Conservation (phyloP, 345 rosid genomes). For the Murraya koenigii region DNA sequence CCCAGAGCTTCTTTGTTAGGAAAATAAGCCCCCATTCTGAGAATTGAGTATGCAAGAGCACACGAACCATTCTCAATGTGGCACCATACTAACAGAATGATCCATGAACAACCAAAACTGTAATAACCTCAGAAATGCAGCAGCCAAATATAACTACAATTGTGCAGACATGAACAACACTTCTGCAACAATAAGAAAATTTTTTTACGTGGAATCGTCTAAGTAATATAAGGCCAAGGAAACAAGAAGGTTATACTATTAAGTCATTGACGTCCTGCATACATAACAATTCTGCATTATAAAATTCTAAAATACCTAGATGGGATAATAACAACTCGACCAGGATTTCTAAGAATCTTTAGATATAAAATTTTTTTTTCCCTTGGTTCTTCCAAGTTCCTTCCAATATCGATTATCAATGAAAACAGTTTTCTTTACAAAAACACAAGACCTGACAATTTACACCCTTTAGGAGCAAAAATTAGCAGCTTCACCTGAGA, state of each 20-base stretch:
- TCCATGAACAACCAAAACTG: too few species aligned
- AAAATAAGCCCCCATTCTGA: too few species aligned
- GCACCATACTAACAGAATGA: background rate
- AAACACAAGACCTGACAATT: conserved; percentile 23
- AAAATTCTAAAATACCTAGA: background rate
- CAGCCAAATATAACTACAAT: background rate
- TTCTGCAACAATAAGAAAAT: background rate
- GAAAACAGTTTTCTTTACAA: conserved; percentile 30
- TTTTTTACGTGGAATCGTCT: background rate
- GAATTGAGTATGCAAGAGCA: background rate
- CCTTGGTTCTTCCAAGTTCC: background rate
- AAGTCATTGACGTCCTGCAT: background rate
- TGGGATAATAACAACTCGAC: background rate
- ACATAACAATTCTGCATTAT: background rate
- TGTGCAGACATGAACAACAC: background rate
- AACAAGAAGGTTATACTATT: background rate
- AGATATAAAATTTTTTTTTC: background rate
- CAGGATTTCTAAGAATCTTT: background rate
- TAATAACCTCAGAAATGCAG: background rate
- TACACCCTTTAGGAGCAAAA: conserved; percentile 18
- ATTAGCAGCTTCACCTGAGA: conserved; percentile 17
- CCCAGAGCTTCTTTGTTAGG: background rate
- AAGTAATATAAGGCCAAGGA: background rate
- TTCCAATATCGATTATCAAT: conserved; percentile 14
- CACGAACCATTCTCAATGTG: background rate